Evolutionary conservation across 371 early-diverging fungal species (phyloP), one percentile per base, ranked within the genome.

Genomic region (Fennellomyces sp.): DNA sequence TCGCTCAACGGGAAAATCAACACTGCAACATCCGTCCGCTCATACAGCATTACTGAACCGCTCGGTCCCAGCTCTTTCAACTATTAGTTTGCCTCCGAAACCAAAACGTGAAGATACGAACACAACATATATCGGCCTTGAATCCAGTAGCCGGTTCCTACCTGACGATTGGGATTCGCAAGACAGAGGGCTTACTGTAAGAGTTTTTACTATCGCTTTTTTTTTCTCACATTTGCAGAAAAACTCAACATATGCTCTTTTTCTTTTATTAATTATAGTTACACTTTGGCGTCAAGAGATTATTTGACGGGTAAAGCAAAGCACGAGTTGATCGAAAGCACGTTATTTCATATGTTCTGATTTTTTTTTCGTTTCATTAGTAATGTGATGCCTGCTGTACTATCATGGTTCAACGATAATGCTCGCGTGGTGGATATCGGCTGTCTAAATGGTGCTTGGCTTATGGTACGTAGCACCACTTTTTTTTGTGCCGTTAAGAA

Each of bases 341-440:
- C n/a, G n/a, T n/a, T n/a, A n/a, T n/a, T n/a, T n/a, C n/a, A n/a
- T n/a, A n/a, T n/a, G n/a, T n/a, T n/a, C 15, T 10, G 39, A n/a
- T 39, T 39, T 63, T 52, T 19, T 55, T 55, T 35, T 56, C 35
- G 15, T 17, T 49, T 33, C 27, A 35, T 38, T 54, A 61, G 62
- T 21, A 58, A 57, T 51, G 58, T 54, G 15, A 31, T 55, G 33
- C 26, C 59, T 23, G 19, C 56, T 23, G 58, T 62, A 10, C 45
- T 54, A 55, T 60, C 65, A 12, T 59, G 55, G 52, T 51, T 65
- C 7, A 38, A 36, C 38, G 48, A 49, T 30, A 28, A 51, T 36
- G 67, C 67, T 17, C 26, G 13, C 6, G 52, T 68, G 12, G 64
- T 58, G 13, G 69, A 68, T 42, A 41, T 68, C 45, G 69, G 69